Evolutionary conservation across 179 eudicot genomes (phyloP), one percentile per base, ranked within the genome.

Genomic region (Amaranthus tricolor): DNA sequence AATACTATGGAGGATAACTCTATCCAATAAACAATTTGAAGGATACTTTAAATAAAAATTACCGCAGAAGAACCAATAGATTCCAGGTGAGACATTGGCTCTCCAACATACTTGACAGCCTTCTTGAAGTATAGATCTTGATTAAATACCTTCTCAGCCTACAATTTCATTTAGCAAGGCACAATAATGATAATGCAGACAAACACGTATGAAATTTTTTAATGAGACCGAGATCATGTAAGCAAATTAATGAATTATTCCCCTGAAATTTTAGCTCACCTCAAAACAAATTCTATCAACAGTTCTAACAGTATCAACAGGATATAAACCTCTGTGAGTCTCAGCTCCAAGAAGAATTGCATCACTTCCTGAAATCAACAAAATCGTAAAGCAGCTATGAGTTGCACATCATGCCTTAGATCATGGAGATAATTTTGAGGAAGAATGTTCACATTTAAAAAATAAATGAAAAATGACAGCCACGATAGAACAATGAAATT

Each of bases 281-380:
- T 85, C 88, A 17, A 77, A 81, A 77, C 88, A 85, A 70, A 85
- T 85, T 78, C 81, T 85, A 67, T 78, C 95, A 78, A 91, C 96
- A 76, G 78, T 88, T 44, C 90, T 87, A 62, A 95, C 88, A 45
- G 97, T 89, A 80, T 91, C 97, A 62, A 76, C 83, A 59, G 99
- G 99, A 80, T 95, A 95, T 51, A 89, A 72, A 17, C 98, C 99
- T 55, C 98, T 87, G 74, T 85, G 76, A 56, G 97, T 95, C 87
- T 95, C 99, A 55, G 98, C 98, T 73, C 98, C 98, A 70, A 95
- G 90, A 76, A 95, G 96, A 84, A 95, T 95, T 12, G 97, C 97
- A 85, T 95, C 98, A 79, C 86, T 84, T 68, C 97, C 88, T 85
- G 86, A 66, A 75, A 31, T 62, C 82, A 83, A 54, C 57, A 61